phyloP scores from a whole-genome alignment of 2,329 filamentous ascomycete genomes.

The Capronia coronata region DNA sequence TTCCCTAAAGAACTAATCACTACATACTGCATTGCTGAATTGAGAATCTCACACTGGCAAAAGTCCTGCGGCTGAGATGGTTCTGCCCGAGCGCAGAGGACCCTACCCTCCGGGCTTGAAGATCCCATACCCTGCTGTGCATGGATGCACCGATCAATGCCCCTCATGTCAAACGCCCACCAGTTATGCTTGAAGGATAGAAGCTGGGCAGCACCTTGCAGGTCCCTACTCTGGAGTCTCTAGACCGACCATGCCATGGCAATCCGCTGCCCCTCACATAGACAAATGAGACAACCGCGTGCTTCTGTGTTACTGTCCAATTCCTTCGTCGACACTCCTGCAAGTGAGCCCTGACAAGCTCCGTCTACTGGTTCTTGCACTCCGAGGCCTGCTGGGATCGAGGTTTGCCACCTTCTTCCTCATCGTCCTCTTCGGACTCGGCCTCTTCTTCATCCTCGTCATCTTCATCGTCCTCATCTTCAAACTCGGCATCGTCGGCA shows the following conservation, averaged over 20 bases:
- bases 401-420: conserved; percentile 43
- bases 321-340: neutral
- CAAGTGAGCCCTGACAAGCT: neutral
- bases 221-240: conserved; percentile 2
- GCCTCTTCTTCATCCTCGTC: conserved; percentile 83
- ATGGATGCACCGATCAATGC: conserved; percentile 2
- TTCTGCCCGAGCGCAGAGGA: conserved; percentile 4
- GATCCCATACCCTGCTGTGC: conserved; percentile 3
- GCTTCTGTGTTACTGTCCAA: conserved; percentile 6
- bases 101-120: too few relatives aligned
- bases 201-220: conserved; percentile 8
- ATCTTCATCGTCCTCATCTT: conserved; percentile 86
- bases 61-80: conserved; percentile 10
- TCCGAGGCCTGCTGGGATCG: conserved; percentile 84
- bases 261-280: conserved; percentile 3
- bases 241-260: conserved; percentile 7
- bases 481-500: conserved; percentile 73
- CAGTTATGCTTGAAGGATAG: conserved; percentile 16
- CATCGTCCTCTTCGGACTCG: conserved; percentile 60
- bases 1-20: neutral
- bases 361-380: conserved; percentile 58
- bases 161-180: conserved; percentile 5
- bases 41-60: neutral
- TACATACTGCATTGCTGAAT: conserved; percentile 3
- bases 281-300: neutral